Percentiles rank a stretch among this genome's conserved stretches.
Evolutionary conservation across 495 filamentous ascomycete genomes (phyloP).

Genomic region (Penicillium atrosanguineum): DNA sequence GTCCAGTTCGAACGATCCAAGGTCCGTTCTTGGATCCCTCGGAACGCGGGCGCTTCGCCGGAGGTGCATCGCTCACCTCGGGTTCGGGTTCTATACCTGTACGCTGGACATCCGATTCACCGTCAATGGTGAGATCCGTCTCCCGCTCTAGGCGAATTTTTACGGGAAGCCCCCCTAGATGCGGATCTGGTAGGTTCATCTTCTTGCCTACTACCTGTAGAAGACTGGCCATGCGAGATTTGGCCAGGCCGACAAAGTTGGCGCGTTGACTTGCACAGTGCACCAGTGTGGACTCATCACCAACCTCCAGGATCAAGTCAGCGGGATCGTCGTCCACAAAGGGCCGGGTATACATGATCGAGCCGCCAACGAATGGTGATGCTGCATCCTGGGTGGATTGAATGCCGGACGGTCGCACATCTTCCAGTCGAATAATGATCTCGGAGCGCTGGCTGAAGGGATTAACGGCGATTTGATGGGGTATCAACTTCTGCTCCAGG

Average conservation of each 20-base stretch:
- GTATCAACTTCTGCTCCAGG: slow-evolving; percentile 82
- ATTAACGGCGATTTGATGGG: slow-evolving; percentile 76
- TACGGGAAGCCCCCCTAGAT: slow-evolving; percentile 35
- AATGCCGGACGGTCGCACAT: slow-evolving; percentile 82
- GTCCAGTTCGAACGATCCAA: slow-evolving; percentile 75
- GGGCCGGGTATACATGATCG: slow-evolving; percentile 78
- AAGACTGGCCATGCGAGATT: slow-evolving; percentile 66
- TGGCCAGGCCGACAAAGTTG: slow-evolving; percentile 68
- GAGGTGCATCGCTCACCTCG: slow-evolving; percentile 22
- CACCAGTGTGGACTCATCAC: slow-evolving; percentile 63
- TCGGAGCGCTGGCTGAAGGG: slow-evolving; percentile 63
- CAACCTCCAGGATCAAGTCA: slow-evolving; percentile 80
- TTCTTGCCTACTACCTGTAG: slow-evolving; percentile 81
- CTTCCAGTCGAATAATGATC: slow-evolving; percentile 78
- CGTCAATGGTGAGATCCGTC: slow-evolving; percentile 72
- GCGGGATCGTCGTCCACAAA: slow-evolving; percentile 70
- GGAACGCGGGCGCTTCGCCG: slow-evolving; percentile 50
- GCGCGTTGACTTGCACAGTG: slow-evolving; percentile 56
- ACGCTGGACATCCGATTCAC: slow-evolving; percentile 27
- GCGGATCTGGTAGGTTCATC: slow-evolving; percentile 57
- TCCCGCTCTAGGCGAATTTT: slow-evolving; percentile 65
- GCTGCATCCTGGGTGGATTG: slow-evolving; percentile 52
- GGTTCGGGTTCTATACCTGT: neutral
- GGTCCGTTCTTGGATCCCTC: slow-evolving; percentile 24
- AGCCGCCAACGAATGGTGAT: slow-evolving; percentile 42